Evolutionary conservation across 352 stramenopile species (phyloP), one percentile per base, ranked within the genome.

Genomic region (Globisporangium lucens): DNA sequence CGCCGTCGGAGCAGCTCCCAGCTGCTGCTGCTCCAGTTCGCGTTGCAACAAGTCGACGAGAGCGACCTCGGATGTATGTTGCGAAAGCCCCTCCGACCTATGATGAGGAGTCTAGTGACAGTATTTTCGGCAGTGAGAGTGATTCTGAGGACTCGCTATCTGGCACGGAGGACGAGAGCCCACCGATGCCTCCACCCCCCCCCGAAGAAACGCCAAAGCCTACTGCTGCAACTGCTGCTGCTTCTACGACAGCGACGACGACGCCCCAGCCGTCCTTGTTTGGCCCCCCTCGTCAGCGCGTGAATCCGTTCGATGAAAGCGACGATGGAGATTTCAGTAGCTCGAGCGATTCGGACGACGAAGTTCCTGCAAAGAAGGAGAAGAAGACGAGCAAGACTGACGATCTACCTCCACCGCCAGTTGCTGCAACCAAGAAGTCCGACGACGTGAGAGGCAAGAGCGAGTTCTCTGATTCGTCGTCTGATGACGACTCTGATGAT

Each of bases 91-190:
- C 75, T 13, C 87, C 82, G 4, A 72, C 85, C 22, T 75, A 92
- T 24, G 85, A 94, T 67, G 83, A 90, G 12, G 88, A 95, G 67
- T 96, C 88, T 2, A 94, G 86, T 52, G 88, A 96, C 74, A 94
- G 85, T 65, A 93, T 96, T 33, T 91, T 94, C 69, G 88, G 85
- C 49, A 94, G 87, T 51, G 78, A 87, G 61, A 85, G 80, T 59
- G 85, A 93, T 5, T 91, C 80, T 8, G 77, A 75, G 5, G 74
- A 71, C 35, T 87, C 70, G 4, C 83, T 75, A 20, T 79, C 72
- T 0, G 79, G 81, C 22, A 73, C 58, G 9, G 80, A 88, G n/a
- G 77, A 75, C 7, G 70, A 76, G 35, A 66, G 73, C 47, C 78
- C 80, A 22, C 80, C 71, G 3, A 38, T 78, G 59, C 80, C 80